phyloP scores from a whole-genome alignment of 2,329 filamentous ascomycete genomes.

The Corniculantispora saksenae region DNA sequence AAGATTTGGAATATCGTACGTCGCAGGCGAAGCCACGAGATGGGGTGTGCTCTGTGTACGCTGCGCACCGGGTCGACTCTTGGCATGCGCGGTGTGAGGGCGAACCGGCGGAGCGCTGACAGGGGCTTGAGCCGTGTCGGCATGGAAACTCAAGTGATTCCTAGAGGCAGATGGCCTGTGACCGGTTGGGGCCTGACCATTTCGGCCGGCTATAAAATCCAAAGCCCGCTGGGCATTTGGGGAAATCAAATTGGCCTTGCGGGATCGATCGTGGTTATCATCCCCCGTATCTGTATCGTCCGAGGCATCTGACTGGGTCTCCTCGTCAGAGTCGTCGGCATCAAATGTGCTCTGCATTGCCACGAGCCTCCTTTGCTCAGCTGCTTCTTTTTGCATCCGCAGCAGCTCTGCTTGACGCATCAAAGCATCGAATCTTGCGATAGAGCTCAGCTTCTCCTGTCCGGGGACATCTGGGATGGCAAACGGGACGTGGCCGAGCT shows the following conservation, averaged over 20 bases:
- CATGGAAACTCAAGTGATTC: constrained; percentile 35
- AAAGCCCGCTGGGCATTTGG: constrained; percentile 51
- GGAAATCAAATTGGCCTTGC: constrained; percentile 40
- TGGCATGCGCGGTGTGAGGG: constrained; percentile 57
- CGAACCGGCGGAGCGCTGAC: constrained; percentile 35
- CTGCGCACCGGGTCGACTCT: constrained; percentile 46
- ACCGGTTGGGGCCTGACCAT: constrained; percentile 33
- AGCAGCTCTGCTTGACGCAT: constrained; percentile 63
- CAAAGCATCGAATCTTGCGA: constrained; percentile 65
- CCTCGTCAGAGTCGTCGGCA: constrained; percentile 48
- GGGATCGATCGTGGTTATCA: constrained; percentile 35
- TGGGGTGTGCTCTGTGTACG: constrained; percentile 52
- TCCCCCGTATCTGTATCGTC: constrained; percentile 44
- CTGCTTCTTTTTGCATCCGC: constrained; percentile 42
- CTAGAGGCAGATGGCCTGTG: constrained; percentile 36
- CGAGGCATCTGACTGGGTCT: constrained; percentile 39
- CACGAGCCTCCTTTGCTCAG: constrained; percentile 33
- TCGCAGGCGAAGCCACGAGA: constrained; percentile 34
- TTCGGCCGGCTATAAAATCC: constrained; percentile 50
- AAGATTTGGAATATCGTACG: constrained; percentile 26
- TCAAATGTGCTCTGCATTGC: constrained; percentile 54
- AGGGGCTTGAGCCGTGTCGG: constrained; percentile 26
- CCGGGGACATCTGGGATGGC: constrained; percentile 55
- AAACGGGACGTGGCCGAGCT: constrained; percentile 63
- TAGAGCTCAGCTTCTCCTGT: constrained; percentile 64